Percentiles rank a stretch among this genome's conserved stretches.
phyloP scores from a whole-genome alignment of 108 stramenopile genomes.

The Nitzschia sp. region DNA sequence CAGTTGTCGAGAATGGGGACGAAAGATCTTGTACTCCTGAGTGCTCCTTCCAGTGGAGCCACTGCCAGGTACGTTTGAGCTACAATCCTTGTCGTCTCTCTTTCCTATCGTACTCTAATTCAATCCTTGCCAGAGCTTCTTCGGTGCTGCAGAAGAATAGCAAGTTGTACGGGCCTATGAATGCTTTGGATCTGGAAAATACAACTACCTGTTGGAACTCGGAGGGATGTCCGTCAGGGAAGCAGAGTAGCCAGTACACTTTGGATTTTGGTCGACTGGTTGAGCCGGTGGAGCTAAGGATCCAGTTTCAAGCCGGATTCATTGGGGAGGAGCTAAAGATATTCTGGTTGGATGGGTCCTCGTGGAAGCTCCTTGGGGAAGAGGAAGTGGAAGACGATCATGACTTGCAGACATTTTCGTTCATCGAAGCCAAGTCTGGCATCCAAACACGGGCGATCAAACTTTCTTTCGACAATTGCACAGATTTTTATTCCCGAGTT shows the following conservation, averaged over 20 bases:
- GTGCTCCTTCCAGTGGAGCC: not conserved
- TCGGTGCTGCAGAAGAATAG: constrained; percentile 57
- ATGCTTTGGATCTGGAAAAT: constrained; percentile 52
- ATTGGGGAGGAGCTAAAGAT: constrained; percentile 36
- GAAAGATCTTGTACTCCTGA: constrained; percentile 1
- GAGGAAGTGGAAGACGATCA: constrained; percentile 57
- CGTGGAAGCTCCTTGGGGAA: constrained; percentile 20
- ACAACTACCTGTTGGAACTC: constrained; percentile 62
- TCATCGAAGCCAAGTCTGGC: constrained; percentile 8
- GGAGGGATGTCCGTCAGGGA: constrained; percentile 35
- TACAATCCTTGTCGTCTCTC: not conserved
- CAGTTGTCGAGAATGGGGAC: not conserved
- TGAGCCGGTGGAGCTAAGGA: constrained; percentile 27
- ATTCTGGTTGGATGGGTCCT: not conserved
- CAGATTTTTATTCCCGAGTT: constrained; percentile 69
- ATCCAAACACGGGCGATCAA: constrained; percentile 32
- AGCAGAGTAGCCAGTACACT: constrained; percentile 29
- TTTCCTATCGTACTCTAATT: not conserved
- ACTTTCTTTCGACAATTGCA: constrained; percentile 47
- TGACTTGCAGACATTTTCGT: constrained; percentile 40
- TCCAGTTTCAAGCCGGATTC: constrained; percentile 73
- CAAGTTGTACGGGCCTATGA: constrained; percentile 57
- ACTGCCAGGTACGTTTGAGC: constrained; percentile 2
- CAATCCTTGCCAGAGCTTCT: constrained; percentile 67
- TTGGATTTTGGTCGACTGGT: constrained; percentile 56